Conservation (phyloP, 2,329 filamentous ascomycete species). For the Metarhizium anisopliae region DNA sequence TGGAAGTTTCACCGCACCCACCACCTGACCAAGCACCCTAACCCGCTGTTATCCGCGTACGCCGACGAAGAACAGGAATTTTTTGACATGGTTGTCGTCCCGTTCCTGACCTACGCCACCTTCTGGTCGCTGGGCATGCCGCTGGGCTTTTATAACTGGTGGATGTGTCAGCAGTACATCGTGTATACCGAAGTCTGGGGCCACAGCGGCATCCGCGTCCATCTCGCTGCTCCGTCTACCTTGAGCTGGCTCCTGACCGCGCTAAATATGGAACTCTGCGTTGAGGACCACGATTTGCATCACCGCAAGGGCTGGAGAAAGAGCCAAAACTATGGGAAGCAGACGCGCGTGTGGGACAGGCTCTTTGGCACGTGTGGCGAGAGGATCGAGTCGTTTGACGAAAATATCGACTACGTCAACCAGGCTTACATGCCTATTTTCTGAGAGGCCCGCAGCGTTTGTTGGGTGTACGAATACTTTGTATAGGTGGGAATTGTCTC, state of each 20-base stretch:
- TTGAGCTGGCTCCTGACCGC: constrained; percentile 22
- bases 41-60: constrained; percentile 17
- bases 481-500: too few species aligned
- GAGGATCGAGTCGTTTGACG: constrained; percentile 23
- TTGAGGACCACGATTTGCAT: constrained; percentile 33
- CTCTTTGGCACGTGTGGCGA: constrained; percentile 26
- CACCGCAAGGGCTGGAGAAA: constrained; percentile 27
- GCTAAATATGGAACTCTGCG: constrained; percentile 25
- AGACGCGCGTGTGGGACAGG: constrained; percentile 22
- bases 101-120: constrained; percentile 26
- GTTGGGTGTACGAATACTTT: neutral
- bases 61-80: constrained; percentile 32
- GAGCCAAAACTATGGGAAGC: constrained; percentile 19
- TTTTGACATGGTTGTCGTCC: constrained; percentile 30
- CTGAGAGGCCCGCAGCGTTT: neutral
- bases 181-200: constrained; percentile 29
- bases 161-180: constrained; percentile 34
- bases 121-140: constrained; percentile 25
- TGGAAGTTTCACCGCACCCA: constrained; percentile 36
- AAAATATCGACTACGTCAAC: constrained; percentile 23
- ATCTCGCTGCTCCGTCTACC: constrained; percentile 21
- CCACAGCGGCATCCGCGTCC: constrained; percentile 29
- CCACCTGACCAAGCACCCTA: constrained; percentile 35
- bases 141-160: constrained; percentile 37
- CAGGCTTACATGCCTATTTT: constrained; percentile 19